phyloP scores from a whole-genome alignment of 2,329 filamentous ascomycete species.

The Apiospora saccharicola region DNA sequence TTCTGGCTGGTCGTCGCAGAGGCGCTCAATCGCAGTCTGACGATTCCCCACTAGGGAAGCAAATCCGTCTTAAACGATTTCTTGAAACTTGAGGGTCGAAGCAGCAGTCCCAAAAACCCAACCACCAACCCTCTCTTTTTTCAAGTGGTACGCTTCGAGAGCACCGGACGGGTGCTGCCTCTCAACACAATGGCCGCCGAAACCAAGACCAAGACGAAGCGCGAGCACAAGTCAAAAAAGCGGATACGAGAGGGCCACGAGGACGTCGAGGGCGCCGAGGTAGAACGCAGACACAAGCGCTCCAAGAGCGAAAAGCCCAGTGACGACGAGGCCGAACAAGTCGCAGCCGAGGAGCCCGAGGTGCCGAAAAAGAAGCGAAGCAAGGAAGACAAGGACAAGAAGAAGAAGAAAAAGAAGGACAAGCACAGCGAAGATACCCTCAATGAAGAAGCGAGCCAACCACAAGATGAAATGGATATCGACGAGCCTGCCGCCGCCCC shows the following conservation, averaged over 20 bases:
- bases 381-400: slow-evolving; percentile 38
- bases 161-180: slow-evolving; percentile 17
- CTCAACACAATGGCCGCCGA: slow-evolving; percentile 7
- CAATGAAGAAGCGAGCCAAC: slow-evolving; percentile 29
- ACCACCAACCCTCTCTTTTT: not conserved
- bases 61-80: not conserved
- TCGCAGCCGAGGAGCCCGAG: slow-evolving; percentile 29
- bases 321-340: slow-evolving; percentile 31
- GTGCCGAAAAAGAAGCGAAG: slow-evolving; percentile 31
- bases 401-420: slow-evolving; percentile 29
- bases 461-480: slow-evolving; percentile 50
- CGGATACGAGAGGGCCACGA: slow-evolving; percentile 21
- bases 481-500: slow-evolving; percentile 40
- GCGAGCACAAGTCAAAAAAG: slow-evolving; percentile 24
- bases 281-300: slow-evolving; percentile 58
- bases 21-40: slow-evolving; percentile 12
- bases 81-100: not conserved
- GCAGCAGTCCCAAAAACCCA: not conserved
- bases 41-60: slow-evolving; percentile 13
- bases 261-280: slow-evolving; percentile 24
- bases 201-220: slow-evolving; percentile 18
- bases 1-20: slow-evolving; percentile 13
- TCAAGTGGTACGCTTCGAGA: slow-evolving; percentile 8
- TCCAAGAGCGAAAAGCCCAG: slow-evolving; percentile 47
- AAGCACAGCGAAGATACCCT: slow-evolving; percentile 18